Evolutionary conservation across 1,139 yeast species (phyloP).

Genomic region (Debaryomyces robertsiae): DNA sequence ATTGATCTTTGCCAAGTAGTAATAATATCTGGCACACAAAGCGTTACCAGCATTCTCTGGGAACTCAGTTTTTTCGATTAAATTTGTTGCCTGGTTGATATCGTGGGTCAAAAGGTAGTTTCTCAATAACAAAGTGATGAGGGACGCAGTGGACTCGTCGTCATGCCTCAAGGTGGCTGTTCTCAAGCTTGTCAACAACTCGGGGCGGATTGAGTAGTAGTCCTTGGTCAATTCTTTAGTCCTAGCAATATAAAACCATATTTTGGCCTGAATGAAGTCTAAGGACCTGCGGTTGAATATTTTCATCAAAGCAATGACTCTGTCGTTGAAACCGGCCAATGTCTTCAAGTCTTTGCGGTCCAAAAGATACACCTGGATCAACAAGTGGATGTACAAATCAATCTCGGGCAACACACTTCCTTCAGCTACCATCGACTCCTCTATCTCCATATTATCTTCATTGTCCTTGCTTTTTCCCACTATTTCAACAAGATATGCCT

Average conservation of each 20-base stretch:
- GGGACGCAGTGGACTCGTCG: constrained; percentile 84
- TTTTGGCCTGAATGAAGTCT: constrained; percentile 84
- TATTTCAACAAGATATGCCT: constrained; percentile 26
- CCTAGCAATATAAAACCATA: constrained; percentile 90
- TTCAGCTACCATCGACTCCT: constrained; percentile 20
- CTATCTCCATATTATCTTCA: constrained; percentile 29
- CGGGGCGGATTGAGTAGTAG: constrained; percentile 64
- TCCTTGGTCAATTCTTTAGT: constrained; percentile 70
- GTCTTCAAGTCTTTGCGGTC: constrained; percentile 57
- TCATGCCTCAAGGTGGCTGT: constrained; percentile 93
- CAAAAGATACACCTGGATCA: constrained; percentile 74
- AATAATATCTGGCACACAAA: constrained; percentile 87
- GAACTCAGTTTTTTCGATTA: constrained; percentile 85
- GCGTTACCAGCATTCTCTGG: constrained; percentile 88
- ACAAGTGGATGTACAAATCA: constrained; percentile 76
- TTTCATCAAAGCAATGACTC: constrained; percentile 58
- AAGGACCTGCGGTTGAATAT: constrained; percentile 78
- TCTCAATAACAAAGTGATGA: constrained; percentile 81
- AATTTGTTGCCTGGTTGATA: constrained; percentile 83
- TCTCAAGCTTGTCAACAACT: constrained; percentile 72
- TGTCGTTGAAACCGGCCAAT: constrained; percentile 54
- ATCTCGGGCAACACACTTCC: constrained; percentile 65
- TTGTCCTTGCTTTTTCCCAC: constrained; percentile 23
- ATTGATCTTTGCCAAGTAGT: constrained; percentile 84
- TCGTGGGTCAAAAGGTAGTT: constrained; percentile 79